Percentiles rank a stretch among this genome's conserved stretches.
phyloP scores from a whole-genome alignment of 192 early-diverging fungal species.

The Rhizophagus prolifer region DNA sequence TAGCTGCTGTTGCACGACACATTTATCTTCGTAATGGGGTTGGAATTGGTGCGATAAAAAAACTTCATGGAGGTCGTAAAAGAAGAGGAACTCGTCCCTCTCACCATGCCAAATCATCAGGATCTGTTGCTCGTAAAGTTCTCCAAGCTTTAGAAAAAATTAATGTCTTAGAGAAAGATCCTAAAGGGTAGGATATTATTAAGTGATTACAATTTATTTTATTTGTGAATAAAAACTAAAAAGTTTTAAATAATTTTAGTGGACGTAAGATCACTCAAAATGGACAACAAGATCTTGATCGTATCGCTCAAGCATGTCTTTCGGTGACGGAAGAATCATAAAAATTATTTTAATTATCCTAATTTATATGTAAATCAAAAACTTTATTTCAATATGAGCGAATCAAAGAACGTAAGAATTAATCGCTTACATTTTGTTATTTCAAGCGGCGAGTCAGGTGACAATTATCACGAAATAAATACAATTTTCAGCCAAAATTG shows the following conservation, averaged over 20 bases:
- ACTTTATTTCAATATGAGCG: neutral
- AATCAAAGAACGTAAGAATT: neutral
- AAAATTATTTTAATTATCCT: neutral
- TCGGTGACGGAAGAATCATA: neutral
- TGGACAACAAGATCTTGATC: constrained; percentile 99
- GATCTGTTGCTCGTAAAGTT: constrained; percentile 92
- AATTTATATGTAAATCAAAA: neutral
- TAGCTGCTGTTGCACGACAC: constrained; percentile 93
- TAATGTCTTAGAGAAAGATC: constrained; percentile 91
- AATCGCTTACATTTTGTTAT: too few species aligned
- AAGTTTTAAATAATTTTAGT: constrained; percentile 43
- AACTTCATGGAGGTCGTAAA: constrained; percentile 88
- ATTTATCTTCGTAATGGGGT: constrained; percentile 95
- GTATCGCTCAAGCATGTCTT: constrained; percentile 66
- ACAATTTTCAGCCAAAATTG: too few species aligned
- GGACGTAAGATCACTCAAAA: constrained; percentile 94
- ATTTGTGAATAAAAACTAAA: neutral
- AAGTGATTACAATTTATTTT: constrained; percentile 9
- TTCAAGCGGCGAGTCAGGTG: too few species aligned
- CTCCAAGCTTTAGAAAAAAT: constrained; percentile 99
- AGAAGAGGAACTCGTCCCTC: constrained; percentile 94
- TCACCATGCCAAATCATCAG: constrained; percentile 84
- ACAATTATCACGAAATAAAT: too few species aligned
- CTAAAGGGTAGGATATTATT: constrained; percentile 60
- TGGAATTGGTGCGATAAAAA: constrained; percentile 93